Conservation (phyloP, 2,329 filamentous ascomycete genomes). For the Sporothrix schenckii region DNA sequence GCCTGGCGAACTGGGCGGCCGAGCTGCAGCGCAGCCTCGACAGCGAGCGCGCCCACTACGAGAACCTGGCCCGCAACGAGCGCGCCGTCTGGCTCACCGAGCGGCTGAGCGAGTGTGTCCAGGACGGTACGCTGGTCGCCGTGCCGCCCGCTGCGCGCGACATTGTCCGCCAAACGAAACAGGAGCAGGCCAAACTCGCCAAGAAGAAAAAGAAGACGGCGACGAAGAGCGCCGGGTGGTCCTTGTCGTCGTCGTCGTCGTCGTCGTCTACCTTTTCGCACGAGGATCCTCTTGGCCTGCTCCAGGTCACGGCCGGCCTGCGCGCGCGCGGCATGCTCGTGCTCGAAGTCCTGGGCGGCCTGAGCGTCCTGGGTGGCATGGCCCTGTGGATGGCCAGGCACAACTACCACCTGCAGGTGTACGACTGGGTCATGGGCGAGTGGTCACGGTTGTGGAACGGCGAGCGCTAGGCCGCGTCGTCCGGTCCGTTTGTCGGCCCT, state of each 20-base stretch:
- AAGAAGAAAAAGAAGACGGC: constrained; percentile 31
- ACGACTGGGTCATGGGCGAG: constrained; percentile 40
- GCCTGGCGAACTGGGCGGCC: constrained; percentile 78
- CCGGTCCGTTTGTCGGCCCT: neutral
- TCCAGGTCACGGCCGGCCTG: constrained; percentile 69
- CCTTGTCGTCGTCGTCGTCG: neutral
- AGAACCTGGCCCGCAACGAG: constrained; percentile 63
- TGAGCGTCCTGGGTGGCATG: constrained; percentile 73
- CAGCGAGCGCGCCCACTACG: constrained; percentile 71
- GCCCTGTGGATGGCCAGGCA: constrained; percentile 60
- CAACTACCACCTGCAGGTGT: constrained; percentile 39
- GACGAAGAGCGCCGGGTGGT: constrained; percentile 36
- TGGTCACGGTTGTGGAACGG: constrained; percentile 42
- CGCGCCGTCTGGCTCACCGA: constrained; percentile 70
- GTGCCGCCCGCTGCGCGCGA: constrained; percentile 38
- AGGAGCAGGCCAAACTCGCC: neutral
- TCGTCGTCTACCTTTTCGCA: constrained; percentile 47
- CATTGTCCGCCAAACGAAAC: neutral
- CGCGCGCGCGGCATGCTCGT: constrained; percentile 67
- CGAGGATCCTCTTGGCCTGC: constrained; percentile 77
- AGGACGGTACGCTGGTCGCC: constrained; percentile 64
- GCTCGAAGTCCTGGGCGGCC: constrained; percentile 72
- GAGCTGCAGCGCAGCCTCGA: constrained; percentile 76
- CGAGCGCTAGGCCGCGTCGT: constrained; percentile 30
- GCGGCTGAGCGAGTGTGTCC: constrained; percentile 65